Conservation (phyloP, 2,329 filamentous ascomycete genomes). For the Aspergillus latus region DNA sequence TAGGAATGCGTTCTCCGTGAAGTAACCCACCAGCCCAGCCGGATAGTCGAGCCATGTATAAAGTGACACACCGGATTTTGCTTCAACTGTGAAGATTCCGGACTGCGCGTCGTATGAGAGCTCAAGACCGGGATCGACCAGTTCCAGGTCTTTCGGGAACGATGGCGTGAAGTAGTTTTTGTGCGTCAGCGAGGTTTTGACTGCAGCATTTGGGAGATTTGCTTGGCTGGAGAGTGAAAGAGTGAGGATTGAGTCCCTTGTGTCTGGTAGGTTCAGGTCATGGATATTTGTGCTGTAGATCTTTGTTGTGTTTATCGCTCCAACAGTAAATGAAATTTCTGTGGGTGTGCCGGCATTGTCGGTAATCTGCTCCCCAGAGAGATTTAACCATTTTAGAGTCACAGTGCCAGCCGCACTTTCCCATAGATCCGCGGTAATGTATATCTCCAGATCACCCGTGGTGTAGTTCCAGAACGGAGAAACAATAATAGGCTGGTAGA, state of each 20-base stretch:
- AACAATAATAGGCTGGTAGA: slow-evolving; percentile 61
- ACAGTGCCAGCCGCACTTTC: slow-evolving; percentile 47
- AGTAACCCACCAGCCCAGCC: slow-evolving; percentile 50
- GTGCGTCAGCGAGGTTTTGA: slow-evolving; percentile 47
- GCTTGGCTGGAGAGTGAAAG: slow-evolving; percentile 49
- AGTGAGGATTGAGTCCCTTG: slow-evolving; percentile 43
- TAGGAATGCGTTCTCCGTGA: slow-evolving; percentile 56
- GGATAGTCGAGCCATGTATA: slow-evolving; percentile 60
- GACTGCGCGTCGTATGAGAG: slow-evolving; percentile 34
- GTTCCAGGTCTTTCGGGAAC: slow-evolving; percentile 45
- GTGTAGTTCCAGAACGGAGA: slow-evolving; percentile 56
- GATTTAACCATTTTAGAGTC: slow-evolving; percentile 54
- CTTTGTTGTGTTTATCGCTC: slow-evolving; percentile 54
- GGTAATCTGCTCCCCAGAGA: slow-evolving; percentile 47
- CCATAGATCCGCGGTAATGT: slow-evolving; percentile 61
- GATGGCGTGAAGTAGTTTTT: slow-evolving; percentile 53
- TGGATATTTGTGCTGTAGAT: slow-evolving; percentile 44
- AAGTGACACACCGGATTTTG: slow-evolving; percentile 50
- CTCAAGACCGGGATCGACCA: slow-evolving; percentile 52
- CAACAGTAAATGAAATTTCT: slow-evolving; percentile 45
- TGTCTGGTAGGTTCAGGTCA: slow-evolving; percentile 35
- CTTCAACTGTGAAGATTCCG: slow-evolving; percentile 49
- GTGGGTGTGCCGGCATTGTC: slow-evolving; percentile 36
- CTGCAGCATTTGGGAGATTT: slow-evolving; percentile 47
- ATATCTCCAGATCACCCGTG: slow-evolving; percentile 53